Conservation (phyloP, 2,329 filamentous ascomycete genomes). For the Metarhizium rileyi region DNA sequence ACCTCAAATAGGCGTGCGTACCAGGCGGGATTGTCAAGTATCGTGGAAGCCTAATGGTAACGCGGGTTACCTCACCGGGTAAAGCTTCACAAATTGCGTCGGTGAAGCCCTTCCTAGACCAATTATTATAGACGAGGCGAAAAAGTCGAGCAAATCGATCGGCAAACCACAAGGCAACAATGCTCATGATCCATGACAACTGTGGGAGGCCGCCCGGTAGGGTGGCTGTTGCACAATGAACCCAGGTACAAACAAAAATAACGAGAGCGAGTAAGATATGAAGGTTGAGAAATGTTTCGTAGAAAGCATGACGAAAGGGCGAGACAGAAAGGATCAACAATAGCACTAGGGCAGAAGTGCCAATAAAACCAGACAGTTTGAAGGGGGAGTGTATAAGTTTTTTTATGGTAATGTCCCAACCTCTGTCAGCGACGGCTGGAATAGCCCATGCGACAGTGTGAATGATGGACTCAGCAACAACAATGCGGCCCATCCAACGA, state of each 20-base stretch:
- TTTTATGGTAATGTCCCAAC: slow-evolving; percentile 46
- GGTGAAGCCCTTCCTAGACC: slow-evolving; percentile 47
- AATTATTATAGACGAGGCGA: slow-evolving; percentile 58
- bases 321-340: slow-evolving; percentile 65
- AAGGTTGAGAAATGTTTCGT: slow-evolving; percentile 86
- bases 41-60: slow-evolving; percentile 60
- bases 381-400: slow-evolving; percentile 51
- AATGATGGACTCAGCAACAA: slow-evolving; percentile 55
- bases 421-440: slow-evolving; percentile 57
- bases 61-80: slow-evolving; percentile 58
- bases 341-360: slow-evolving; percentile 49
- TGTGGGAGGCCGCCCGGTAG: slow-evolving; percentile 54
- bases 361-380: slow-evolving; percentile 55
- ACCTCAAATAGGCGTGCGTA: slow-evolving; percentile 66
- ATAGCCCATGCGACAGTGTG: slow-evolving; percentile 68
- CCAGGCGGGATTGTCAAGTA: slow-evolving; percentile 58
- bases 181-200: slow-evolving; percentile 62
- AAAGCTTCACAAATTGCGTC: slow-evolving; percentile 58
- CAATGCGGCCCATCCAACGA: slow-evolving; percentile 68
- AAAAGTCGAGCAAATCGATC: slow-evolving; percentile 59
- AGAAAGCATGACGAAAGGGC: slow-evolving; percentile 84
- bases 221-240: slow-evolving; percentile 62
- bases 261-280: slow-evolving; percentile 70
- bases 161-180: slow-evolving; percentile 65
- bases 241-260: slow-evolving; percentile 61